Base-by-base conservation (phyloP, 345 rosid species). In the Boechera retrofracta region DNA sequence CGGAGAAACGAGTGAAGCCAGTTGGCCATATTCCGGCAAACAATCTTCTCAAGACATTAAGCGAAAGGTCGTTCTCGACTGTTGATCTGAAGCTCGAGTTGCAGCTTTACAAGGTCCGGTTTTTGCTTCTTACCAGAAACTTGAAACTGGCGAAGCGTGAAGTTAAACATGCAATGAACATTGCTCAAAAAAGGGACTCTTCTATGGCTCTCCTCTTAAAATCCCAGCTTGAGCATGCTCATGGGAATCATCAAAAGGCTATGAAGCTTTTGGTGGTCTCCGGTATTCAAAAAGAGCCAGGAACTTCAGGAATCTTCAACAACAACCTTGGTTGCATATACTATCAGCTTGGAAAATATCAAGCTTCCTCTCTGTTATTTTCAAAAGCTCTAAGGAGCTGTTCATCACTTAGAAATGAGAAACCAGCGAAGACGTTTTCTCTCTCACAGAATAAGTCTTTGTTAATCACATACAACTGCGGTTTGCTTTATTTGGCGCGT, bases 161-260 rank as follows among this genome's bases (percentile, higher is more conserved):
- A 87, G 89, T 96, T 42, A 96, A 96, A 83, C 96, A 86, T 82
- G 94, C 98, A 11, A 89, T 96, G 87, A 93, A 93, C 82, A 86
- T 88, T 78, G 94, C 91, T 65, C 93, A 97, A 29, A 91, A 90
- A 68, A 85, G 88, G 72, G 99, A 93, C 77, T 96, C 98, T 53
- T 85, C 98, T 38, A 79, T 80, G 79, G 98, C 98, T 80, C 91
- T 93, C 62, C 86, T 91, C 65, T 81, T 96, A 87, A 96, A 93
- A 87, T 87, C 99, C 72, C 91, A 96, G 88, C 91, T 96, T 74
- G 99, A 96, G 82, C 89, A 87, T 87, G 91, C 97, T 80, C 98
- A 91, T 81, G 92, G 99, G 21, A 93, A 96, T 82, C 88, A 87
- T 66, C 91, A 89, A 7, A 96, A 96, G 82, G 99, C 99, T 58